A percentile compares a stretch with the other conserved stretches of the same genome.
Conservation (phyloP, 2,329 filamentous ascomycete species). For the Sporothrix variecibatus region DNA sequence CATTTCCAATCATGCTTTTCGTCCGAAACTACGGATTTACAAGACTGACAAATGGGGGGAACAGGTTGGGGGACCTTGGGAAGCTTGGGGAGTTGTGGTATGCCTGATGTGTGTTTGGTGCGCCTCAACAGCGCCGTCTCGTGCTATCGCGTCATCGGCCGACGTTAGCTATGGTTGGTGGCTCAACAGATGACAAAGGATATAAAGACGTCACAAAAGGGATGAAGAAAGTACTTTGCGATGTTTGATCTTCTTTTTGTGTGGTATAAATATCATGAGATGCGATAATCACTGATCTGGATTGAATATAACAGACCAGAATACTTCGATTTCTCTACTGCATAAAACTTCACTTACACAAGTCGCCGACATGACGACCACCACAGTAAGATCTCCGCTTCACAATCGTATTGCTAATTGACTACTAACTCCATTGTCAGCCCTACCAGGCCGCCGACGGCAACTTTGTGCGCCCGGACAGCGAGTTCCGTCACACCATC, state of each 20-base stretch:
- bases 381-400: neutral
- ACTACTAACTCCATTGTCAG: neutral
- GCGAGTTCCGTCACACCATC: slow-evolving; percentile 57
- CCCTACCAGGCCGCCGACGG: slow-evolving; percentile 38
- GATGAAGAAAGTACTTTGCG: neutral
- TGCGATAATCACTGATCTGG: neutral
- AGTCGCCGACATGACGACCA: neutral
- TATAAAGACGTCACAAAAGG: neutral
- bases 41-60: slow-evolving; percentile 15
- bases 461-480: slow-evolving; percentile 54
- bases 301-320: too few relatives aligned
- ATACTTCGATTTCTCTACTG: too few relatives aligned
- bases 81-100: neutral
- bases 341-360: slow-evolving; percentile 8
- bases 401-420: neutral
- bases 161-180: neutral
- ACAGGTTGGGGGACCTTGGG: neutral
- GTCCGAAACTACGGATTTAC: neutral
- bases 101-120: neutral
- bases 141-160: neutral
- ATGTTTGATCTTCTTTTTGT: too few relatives aligned
- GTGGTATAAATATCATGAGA: too few relatives aligned
- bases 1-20: slow-evolving; percentile 6
- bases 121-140: neutral
- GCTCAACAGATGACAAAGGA: neutral